Conservation (phyloP, 179 eudicot species). For the Drosera spatulata region DNA sequence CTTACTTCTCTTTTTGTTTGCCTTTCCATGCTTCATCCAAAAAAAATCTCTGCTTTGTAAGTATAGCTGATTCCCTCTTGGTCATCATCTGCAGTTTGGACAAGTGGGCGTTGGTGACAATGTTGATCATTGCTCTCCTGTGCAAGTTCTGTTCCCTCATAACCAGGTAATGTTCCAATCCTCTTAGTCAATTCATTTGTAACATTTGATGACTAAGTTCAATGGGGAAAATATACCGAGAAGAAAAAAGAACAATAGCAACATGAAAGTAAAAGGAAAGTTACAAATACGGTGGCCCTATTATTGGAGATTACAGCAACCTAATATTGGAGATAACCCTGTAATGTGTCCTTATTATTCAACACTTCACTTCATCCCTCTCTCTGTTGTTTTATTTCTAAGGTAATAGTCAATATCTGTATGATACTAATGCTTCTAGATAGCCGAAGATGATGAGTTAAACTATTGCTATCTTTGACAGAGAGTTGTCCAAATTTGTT, state of each 20-base stretch:
- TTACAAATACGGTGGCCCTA: no score
- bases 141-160: conserved; percentile 58
- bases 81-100: conserved; percentile 58
- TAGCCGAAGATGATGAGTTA: not conserved
- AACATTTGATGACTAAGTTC: no score
- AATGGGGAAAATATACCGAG: no score
- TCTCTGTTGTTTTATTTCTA: no score
- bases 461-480: conserved; percentile 68
- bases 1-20: no score
- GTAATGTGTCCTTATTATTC: no score
- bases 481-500: conserved; percentile 23
- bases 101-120: conserved; percentile 92
- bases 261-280: no score
- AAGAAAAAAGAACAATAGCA: not conserved
- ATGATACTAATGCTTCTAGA: not conserved
- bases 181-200: not conserved
- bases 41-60: not conserved
- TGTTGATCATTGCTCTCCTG: conserved; percentile 79
- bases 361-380: no score
- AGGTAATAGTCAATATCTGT: no score
- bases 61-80: not conserved
- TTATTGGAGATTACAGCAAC: no score
- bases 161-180: conserved; percentile 47
- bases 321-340: no score
- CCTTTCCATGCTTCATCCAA: no score